Evolutionary conservation across 2,329 filamentous ascomycete genomes (phyloP).

Genomic region (Pestalotiopsis sp.): DNA sequence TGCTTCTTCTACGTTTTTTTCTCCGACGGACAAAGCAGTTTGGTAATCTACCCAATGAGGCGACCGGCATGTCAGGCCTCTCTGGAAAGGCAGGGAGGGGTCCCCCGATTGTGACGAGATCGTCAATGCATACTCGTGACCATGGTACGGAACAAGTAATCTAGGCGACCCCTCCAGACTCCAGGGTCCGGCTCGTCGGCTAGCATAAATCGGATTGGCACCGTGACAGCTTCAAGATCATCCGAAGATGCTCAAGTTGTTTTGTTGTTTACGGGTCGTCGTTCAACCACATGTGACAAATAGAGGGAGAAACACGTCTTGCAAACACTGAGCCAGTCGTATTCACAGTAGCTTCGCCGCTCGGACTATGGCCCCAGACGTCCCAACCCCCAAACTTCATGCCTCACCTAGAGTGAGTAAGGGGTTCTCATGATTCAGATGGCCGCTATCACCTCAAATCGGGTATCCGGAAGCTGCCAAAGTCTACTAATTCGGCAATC

Average conservation of each 20-base stretch:
- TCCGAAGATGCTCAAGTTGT: background rate
- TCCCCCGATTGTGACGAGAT: background rate
- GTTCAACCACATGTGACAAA: background rate
- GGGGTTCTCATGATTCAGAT: background rate
- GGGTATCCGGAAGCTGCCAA: background rate
- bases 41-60: background rate
- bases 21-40: background rate
- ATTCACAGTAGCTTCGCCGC: background rate
- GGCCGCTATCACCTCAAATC: background rate
- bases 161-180: background rate
- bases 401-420: background rate
- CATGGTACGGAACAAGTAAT: background rate
- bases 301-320: background rate
- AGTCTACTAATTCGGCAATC: background rate
- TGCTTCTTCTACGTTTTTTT: background rate
- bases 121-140: conserved; percentile 1
- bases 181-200: background rate
- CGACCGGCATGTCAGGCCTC: background rate
- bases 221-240: conserved; percentile 1
- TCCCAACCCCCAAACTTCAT: background rate
- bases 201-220: background rate
- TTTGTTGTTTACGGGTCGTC: background rate
- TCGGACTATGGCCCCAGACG: background rate
- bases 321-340: background rate
- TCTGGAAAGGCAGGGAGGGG: background rate